phyloP scores from a whole-genome alignment of 257 asterid species.

The Paraleonurus japonicus region DNA sequence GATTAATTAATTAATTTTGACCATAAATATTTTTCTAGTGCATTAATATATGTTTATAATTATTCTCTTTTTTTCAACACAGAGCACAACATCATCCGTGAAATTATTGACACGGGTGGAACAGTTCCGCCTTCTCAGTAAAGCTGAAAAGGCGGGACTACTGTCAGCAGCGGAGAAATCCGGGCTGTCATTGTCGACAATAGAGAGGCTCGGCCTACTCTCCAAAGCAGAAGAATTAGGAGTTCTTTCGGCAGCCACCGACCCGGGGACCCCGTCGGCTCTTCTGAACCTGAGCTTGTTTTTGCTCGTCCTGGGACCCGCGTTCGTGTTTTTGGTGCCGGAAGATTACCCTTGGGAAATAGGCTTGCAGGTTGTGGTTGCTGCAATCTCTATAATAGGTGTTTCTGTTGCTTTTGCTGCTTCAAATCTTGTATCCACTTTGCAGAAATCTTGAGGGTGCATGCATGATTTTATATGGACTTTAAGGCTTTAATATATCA shows the following conservation, averaged over 20 bases:
- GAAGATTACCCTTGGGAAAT: slow-evolving; percentile 87
- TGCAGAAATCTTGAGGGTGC: slow-evolving; percentile 52
- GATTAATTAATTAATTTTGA: no score
- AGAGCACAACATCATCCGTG: slow-evolving; percentile 51
- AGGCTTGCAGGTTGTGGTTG: slow-evolving; percentile 62
- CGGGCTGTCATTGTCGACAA: slow-evolving; percentile 69
- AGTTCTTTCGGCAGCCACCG: slow-evolving; percentile 82
- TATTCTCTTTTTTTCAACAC: slow-evolving; percentile 14
- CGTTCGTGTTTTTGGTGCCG: slow-evolving; percentile 65
- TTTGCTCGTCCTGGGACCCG: slow-evolving; percentile 63
- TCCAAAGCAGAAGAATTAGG: slow-evolving; percentile 86
- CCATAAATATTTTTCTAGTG: no score
- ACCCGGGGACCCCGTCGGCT: slow-evolving; percentile 63
- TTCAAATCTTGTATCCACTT: slow-evolving; percentile 73
- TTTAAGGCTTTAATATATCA: no score
- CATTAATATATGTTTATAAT: no score
- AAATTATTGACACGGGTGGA: slow-evolving; percentile 84
- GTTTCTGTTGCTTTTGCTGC: slow-evolving; percentile 95
- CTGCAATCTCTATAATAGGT: slow-evolving; percentile 53
- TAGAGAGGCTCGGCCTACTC: slow-evolving; percentile 79
- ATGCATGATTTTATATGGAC: no score
- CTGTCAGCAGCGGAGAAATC: slow-evolving; percentile 86
- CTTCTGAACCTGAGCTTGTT: slow-evolving; percentile 57
- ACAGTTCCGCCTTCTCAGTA: slow-evolving; percentile 77
- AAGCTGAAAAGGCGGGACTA: slow-evolving; percentile 90